Conservation (phyloP, 805 yeast species). For the Metschnikowia colocasiae region DNA sequence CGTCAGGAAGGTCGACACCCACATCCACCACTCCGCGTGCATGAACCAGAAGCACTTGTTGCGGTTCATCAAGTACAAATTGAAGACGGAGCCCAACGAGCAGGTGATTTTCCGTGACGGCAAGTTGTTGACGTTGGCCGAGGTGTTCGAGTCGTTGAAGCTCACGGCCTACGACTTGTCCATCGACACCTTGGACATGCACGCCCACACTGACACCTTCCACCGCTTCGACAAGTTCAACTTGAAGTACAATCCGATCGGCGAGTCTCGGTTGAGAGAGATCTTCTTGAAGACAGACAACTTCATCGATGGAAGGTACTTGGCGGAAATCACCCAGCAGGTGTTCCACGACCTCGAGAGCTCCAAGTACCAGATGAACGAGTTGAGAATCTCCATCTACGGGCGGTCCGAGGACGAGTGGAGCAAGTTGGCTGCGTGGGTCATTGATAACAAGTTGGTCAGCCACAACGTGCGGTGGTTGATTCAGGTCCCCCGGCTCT, state of each 20-base stretch:
- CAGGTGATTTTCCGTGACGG: constrained; percentile 94
- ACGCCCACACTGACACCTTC: constrained; percentile 97
- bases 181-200: constrained; percentile 98
- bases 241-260: constrained; percentile 94
- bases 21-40: constrained; percentile 98
- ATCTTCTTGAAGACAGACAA: constrained; percentile 95
- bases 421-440: constrained; percentile 95
- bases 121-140: constrained; percentile 74
- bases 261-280: constrained; percentile 95
- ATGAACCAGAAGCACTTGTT: constrained; percentile 97
- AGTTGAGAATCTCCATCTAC: constrained; percentile 89
- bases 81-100: constrained; percentile 82
- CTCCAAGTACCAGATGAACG: constrained; percentile 96
- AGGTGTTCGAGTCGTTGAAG: constrained; percentile 87
- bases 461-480: constrained; percentile 97
- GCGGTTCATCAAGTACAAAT: constrained; percentile 90
- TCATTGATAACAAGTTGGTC: constrained; percentile 84
- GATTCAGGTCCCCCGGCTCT: constrained; percentile 90
- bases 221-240: constrained; percentile 98
- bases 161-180: constrained; percentile 92
- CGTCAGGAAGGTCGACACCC: constrained; percentile 95
- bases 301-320: constrained; percentile 78
- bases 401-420: constrained; percentile 90
- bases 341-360: constrained; percentile 92
- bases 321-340: constrained; percentile 91